A percentile compares a stretch with the other conserved stretches of the same genome.
These are phyloP conservation scores for Asterophora parasitica DNA, from an alignment of 768 basidiomycete genomes.

Conservation along the genomic window DNA sequence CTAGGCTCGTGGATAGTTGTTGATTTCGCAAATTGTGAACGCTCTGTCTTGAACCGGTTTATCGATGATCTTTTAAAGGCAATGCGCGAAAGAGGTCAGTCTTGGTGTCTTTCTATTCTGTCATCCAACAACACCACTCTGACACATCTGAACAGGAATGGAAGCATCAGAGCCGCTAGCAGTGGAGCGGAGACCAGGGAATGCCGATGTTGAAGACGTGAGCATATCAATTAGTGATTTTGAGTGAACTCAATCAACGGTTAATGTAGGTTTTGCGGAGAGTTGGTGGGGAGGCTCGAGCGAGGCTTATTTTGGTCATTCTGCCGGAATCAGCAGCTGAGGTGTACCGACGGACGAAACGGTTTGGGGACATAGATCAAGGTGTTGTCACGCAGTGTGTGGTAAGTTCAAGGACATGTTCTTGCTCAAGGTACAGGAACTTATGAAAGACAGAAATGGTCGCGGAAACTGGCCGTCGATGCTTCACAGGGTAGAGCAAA, in stretches of 20 bases:
- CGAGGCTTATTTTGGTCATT: conserved; percentile 24
- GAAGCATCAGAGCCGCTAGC: neutral
- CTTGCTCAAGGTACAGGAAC: neutral
- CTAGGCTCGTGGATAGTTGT: conserved; percentile 21
- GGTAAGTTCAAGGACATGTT: conserved; percentile 35
- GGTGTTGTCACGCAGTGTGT: conserved; percentile 66
- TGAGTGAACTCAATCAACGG: neutral
- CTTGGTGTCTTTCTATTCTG: neutral
- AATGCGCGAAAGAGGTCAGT: conserved; percentile 23
- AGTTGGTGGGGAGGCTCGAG: conserved; percentile 5
- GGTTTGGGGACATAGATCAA: conserved; percentile 35
- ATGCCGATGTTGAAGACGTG: conserved; percentile 5
- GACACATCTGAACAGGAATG: conserved; percentile 10
- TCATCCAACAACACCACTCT: no score
- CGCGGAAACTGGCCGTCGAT: conserved; percentile 18
- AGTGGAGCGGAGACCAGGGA: neutral
- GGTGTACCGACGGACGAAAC: conserved; percentile 26
- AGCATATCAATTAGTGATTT: neutral
- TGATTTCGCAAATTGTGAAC: conserved; percentile 21
- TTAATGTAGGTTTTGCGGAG: conserved; percentile 9
- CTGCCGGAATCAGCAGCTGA: conserved; percentile 26
- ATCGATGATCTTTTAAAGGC: conserved; percentile 17
- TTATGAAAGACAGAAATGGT: conserved; percentile 21
- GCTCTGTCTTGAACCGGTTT: conserved; percentile 14
- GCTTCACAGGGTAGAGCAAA: conserved; percentile 17